Percentiles rank a stretch among this genome's conserved stretches.
Evolutionary conservation across 108 stramenopile species (phyloP).

Genomic region (Fragilariopsis cylindrus): DNA sequence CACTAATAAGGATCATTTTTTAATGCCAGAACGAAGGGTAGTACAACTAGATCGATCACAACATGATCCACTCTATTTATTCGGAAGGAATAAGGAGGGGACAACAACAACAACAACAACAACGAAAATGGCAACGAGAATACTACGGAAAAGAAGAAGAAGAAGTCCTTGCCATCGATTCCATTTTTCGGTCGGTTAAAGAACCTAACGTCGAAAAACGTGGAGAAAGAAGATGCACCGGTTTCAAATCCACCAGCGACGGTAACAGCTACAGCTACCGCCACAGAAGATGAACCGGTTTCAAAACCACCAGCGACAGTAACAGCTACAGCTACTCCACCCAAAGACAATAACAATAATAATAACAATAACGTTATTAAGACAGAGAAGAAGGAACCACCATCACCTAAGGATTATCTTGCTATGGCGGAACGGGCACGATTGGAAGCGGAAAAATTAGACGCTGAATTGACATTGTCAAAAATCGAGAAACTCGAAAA

Average conservation of each 20-base stretch:
- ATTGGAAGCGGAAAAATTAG: constrained; percentile 71
- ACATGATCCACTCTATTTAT: constrained; percentile 16
- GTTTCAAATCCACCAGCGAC: neutral
- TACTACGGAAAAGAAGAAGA: constrained; percentile 8
- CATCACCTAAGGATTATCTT: constrained; percentile 26
- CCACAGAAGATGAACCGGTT: neutral
- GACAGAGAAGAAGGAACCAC: constrained; percentile 32
- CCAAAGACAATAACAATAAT: constrained; percentile 1
- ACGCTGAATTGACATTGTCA: constrained; percentile 62
- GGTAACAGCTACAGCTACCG: neutral
- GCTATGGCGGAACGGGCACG: constrained; percentile 63
- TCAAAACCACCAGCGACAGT: neutral
- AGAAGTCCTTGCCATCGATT: neutral
- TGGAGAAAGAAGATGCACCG: neutral
- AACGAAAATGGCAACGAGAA: neutral
- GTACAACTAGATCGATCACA: neutral
- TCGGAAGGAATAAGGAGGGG: constrained; percentile 22
- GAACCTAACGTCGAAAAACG: neutral
- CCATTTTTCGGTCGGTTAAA: constrained; percentile 19
- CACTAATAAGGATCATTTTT: too few relatives aligned
- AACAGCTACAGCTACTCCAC: neutral
- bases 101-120: neutral
- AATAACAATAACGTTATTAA: neutral
- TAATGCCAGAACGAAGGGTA: constrained; percentile 18
- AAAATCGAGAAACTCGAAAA: constrained; percentile 66